Base-by-base conservation (phyloP, 2,329 filamentous ascomycete species). In the Aspergillus fructus region DNA sequence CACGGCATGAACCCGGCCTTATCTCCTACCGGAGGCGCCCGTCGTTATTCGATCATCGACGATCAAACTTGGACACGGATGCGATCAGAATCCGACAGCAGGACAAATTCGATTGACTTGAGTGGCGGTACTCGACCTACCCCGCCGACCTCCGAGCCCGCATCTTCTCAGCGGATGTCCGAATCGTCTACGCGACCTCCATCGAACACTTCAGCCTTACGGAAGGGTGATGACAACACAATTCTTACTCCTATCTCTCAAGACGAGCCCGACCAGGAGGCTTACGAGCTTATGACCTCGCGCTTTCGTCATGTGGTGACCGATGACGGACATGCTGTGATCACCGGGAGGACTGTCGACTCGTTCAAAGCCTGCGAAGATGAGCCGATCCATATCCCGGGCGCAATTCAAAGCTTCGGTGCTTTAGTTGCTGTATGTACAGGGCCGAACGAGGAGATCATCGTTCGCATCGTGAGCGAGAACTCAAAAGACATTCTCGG, bases 371-470 rank as follows among this genome's bases (percentile, higher is more conserved):
- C 86, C 52, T 96, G 92, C 68, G 92, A 96, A 72, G 92, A 96
- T 67, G 92, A 96, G 67, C 91, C 92, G 0, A 96, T 96, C 24
- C 91, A 93, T 63, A 88, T 91, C 1, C 92, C 92, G 0, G 70
- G 91, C 19, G 90, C 92, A 1, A 78, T 96, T 11, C 92, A 96
- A 70, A 81, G 84, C 1, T 96, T 96, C 64, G 92, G 92, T 1
- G 79, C 90, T 4, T 77, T 96, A 23, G 67, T 96, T 33, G 91
- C 88, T 0, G 73, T 96, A 19, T 83, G 87, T 3, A 69, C 71
- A 70, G 86, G 90, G 53, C 69, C 76, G 0, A 86, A 89, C 39
- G 88, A 88, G 3, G 84, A 83, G 40, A 82, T 94, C 11, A 71
- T 84, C 1, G 89, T 93, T 12, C 85, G 89, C 15, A 83, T 91